Conservation (phyloP, 257 asterid species). For the Schizonepeta tenuifolia region DNA sequence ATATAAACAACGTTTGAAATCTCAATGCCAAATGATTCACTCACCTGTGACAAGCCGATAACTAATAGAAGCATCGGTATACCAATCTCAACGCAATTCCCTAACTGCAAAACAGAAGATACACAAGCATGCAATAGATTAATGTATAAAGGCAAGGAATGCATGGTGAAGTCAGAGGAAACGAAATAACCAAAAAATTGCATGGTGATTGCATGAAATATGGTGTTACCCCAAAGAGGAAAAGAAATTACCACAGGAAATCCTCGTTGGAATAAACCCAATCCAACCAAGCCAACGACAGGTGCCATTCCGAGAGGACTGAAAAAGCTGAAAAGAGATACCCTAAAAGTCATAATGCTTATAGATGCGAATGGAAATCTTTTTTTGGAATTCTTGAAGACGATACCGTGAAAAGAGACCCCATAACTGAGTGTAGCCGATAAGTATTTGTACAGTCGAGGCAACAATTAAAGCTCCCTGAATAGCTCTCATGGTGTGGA, state of each 20-base stretch:
- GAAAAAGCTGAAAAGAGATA: constrained; percentile 63
- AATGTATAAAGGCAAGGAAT: background rate
- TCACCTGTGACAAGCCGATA: constrained; percentile 82
- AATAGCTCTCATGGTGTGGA: constrained; percentile 88
- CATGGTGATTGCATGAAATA: background rate
- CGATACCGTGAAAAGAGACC: constrained; percentile 91
- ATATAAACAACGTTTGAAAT: background rate
- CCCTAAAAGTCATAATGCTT: constrained; percentile 19
- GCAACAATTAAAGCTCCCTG: constrained; percentile 95
- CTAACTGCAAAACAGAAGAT: constrained; percentile 62
- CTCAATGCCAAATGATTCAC: constrained; percentile 21
- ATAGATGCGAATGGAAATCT: constrained; percentile 8
- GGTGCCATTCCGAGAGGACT: constrained; percentile 99
- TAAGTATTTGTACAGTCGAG: constrained; percentile 71
- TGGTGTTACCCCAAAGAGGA: background rate
- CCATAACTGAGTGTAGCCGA: constrained; percentile 96
- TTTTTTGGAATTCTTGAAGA: constrained; percentile 3
- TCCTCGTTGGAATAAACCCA: constrained; percentile 93
- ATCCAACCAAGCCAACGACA: constrained; percentile 84
- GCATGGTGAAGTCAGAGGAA: background rate
- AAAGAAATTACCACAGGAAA: constrained; percentile 66
- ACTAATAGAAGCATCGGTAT: constrained; percentile 82
- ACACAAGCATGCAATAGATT: constrained; percentile 11
- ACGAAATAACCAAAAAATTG: background rate
- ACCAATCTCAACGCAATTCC: constrained; percentile 89